Evolutionary conservation across 495 filamentous ascomycete species (phyloP).

Genomic region (Mycothermus thermophilus): DNA sequence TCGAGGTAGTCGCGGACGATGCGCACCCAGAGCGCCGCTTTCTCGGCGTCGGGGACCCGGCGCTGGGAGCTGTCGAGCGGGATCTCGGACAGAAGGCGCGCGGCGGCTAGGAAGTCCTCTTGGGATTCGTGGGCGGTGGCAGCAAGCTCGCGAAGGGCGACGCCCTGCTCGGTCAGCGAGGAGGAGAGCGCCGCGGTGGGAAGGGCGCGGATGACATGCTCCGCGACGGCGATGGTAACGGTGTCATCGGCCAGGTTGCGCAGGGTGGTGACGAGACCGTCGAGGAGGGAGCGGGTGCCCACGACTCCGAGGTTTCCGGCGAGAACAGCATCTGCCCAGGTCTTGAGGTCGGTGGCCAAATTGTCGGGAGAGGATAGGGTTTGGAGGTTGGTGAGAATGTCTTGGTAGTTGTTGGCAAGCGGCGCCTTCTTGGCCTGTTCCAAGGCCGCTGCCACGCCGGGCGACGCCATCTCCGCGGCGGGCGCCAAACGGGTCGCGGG

Average conservation of each 20-base stretch:
- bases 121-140: constrained; percentile 70
- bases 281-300: constrained; percentile 55
- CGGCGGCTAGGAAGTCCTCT: constrained; percentile 68
- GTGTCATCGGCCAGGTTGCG: constrained; percentile 40
- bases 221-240: constrained; percentile 55
- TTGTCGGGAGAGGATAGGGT: constrained; percentile 38
- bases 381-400: constrained; percentile 51
- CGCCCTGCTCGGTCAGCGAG: constrained; percentile 73
- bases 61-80: constrained; percentile 79
- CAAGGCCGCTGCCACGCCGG: constrained; percentile 34
- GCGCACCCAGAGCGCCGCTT: constrained; percentile 74
- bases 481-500: too few species aligned
- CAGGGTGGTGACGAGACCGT: constrained; percentile 47
- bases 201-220: constrained; percentile 51
- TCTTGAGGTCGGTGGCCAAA: constrained; percentile 50
- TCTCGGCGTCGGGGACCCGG: constrained; percentile 61
- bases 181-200: constrained; percentile 32
- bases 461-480: constrained; percentile 11
- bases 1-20: constrained; percentile 92
- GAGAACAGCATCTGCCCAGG: constrained; percentile 55
- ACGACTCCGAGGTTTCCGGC: constrained; percentile 60
- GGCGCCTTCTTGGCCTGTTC: constrained; percentile 35
- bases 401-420: constrained; percentile 43
- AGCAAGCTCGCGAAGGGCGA: constrained; percentile 63
- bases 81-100: constrained; percentile 66